Percentiles rank a stretch among this genome's conserved stretches.
Conservation (phyloP, 352 stramenopile genomes). For the Globisporangium radiosum region DNA sequence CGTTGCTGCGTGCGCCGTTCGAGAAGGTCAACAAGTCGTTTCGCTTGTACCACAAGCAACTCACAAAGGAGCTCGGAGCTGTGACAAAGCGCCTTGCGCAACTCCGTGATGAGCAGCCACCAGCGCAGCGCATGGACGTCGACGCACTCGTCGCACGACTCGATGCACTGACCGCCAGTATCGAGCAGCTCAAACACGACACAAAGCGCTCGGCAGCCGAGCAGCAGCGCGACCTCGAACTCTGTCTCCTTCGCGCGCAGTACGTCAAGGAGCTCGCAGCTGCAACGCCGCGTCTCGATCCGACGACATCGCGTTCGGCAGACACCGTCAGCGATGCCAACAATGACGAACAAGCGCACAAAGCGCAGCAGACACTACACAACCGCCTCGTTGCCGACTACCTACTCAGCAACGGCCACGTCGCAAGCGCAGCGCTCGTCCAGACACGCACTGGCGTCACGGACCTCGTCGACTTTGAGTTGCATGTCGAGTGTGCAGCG, state of each 20-base stretch:
- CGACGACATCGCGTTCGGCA: neutral
- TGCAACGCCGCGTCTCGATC: constrained; percentile 13
- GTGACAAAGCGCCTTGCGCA: constrained; percentile 40
- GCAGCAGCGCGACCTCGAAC: constrained; percentile 54
- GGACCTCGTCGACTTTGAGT: constrained; percentile 57
- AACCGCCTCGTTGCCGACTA: constrained; percentile 72
- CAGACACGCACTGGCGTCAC: constrained; percentile 55
- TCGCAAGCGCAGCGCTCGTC: constrained; percentile 64
- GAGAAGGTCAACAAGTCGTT: constrained; percentile 73
- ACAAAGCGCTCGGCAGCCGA: constrained; percentile 33
- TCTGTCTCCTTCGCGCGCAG: constrained; percentile 32
- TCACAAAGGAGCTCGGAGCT: constrained; percentile 53
- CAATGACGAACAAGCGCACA: constrained; percentile 11
- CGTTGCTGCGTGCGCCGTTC: constrained; percentile 69
- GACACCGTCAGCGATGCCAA: neutral
- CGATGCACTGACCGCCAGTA: constrained; percentile 28
- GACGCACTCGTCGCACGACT: constrained; percentile 52
- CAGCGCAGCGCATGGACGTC: constrained; percentile 51
- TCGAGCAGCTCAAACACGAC: constrained; percentile 41
- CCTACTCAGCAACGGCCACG: constrained; percentile 55
- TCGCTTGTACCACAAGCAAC: constrained; percentile 74
- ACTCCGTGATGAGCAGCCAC: constrained; percentile 48
- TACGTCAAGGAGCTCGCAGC: constrained; percentile 39
- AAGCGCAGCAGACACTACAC: constrained; percentile 17
- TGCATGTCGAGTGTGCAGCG: constrained; percentile 44